These are phyloP conservation scores for Metschnikowia matae DNA, from an alignment of 805 yeast genomes.

Conservation along the genomic window DNA sequence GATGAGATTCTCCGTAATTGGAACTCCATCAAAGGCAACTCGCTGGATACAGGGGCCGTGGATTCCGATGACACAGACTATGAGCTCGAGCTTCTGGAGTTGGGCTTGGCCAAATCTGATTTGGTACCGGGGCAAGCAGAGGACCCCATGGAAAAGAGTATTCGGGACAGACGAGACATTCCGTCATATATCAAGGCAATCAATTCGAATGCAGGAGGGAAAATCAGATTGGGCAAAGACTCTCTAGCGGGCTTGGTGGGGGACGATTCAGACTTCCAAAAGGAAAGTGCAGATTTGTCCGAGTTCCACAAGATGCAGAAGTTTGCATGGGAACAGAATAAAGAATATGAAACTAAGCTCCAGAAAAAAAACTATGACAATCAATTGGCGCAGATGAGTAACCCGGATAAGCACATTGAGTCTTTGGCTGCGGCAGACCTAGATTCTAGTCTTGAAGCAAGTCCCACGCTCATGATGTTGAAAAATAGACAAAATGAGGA, in stretches of 20 bases:
- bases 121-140: slow-evolving; percentile 23
- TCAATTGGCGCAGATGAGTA: slow-evolving; percentile 10
- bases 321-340: slow-evolving; percentile 44
- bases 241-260: slow-evolving; percentile 21
- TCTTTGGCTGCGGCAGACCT: slow-evolving; percentile 19
- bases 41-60: slow-evolving; percentile 10
- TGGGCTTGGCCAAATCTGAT: slow-evolving; percentile 27
- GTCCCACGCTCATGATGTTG: slow-evolving; percentile 35
- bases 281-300: slow-evolving; percentile 47
- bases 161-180: slow-evolving; percentile 69
- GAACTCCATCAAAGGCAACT: slow-evolving; percentile 31
- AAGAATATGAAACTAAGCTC: slow-evolving; percentile 12
- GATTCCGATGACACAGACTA: slow-evolving; percentile 39
- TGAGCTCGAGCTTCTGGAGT: slow-evolving; percentile 37
- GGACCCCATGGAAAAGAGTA: slow-evolving; percentile 39
- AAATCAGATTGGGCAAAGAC: slow-evolving; percentile 34
- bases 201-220: slow-evolving; percentile 23
- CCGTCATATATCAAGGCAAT: slow-evolving; percentile 61
- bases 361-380: slow-evolving; percentile 9
- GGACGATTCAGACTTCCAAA: slow-evolving; percentile 21
- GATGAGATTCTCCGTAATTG: slow-evolving; percentile 46
- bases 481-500: slow-evolving; percentile 21
- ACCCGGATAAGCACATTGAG: slow-evolving; percentile 11
- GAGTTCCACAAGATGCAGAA: slow-evolving; percentile 46
- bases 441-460: slow-evolving; percentile 32